phyloP scores from a whole-genome alignment of 176 grass and related monocot species.

The Oryza nivara region DNA sequence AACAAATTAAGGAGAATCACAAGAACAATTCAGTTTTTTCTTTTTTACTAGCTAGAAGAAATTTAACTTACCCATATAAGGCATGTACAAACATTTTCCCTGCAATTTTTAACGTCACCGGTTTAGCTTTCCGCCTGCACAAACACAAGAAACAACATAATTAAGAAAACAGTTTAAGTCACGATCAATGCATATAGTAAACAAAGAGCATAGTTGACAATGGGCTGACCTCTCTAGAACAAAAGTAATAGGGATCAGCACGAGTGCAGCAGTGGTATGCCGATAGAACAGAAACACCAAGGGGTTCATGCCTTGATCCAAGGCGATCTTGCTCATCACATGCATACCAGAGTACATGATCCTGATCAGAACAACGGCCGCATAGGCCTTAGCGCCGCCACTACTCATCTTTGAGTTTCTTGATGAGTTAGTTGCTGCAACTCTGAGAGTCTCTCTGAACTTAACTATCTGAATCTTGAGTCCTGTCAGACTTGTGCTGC shows the following conservation, averaged over 20 bases:
- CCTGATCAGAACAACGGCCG: conserved; percentile 53
- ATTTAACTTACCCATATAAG: conserved; percentile 64
- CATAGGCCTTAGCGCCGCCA: conserved; percentile 45
- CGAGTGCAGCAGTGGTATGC: conserved; percentile 58
- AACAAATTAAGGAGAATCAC: neutral
- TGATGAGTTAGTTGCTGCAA: conserved; percentile 3
- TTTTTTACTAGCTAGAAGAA: neutral
- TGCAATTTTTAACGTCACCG: conserved; percentile 48
- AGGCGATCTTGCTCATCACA: conserved; percentile 57
- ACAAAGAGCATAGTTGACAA: neutral
- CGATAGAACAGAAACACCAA: conserved; percentile 78
- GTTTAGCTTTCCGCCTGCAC: conserved; percentile 63
- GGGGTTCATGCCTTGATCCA: conserved; percentile 69
- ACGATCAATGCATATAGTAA: neutral
- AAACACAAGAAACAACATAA: conserved; percentile 4
- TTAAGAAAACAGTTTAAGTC: neutral
- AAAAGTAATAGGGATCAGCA: conserved; percentile 57
- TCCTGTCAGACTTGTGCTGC: neutral
- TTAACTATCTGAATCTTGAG: neutral
- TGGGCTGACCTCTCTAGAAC: conserved; percentile 56
- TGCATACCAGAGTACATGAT: conserved; percentile 76
- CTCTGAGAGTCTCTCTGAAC: neutral
- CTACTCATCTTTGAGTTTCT: conserved; percentile 1
- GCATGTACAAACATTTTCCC: conserved; percentile 69
- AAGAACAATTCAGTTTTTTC: neutral